Conservation (phyloP, 208 protist species). For the Entamoeba moshkovskii region DNA sequence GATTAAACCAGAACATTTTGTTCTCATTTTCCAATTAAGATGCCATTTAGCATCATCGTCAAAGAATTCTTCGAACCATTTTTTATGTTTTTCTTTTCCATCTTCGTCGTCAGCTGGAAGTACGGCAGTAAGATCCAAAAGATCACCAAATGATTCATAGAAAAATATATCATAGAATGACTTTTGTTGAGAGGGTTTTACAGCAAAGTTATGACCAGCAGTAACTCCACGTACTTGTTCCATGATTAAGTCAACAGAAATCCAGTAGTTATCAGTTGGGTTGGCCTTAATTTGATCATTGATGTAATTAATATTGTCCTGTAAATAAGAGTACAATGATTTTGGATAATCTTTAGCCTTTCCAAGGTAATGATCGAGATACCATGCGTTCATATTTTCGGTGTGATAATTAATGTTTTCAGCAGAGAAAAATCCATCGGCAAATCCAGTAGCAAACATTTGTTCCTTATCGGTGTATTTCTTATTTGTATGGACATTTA, state of each 20-base stretch:
- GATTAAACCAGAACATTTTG: conserved; percentile 2
- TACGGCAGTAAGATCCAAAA: neutral
- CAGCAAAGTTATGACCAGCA: neutral
- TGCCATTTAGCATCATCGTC: neutral
- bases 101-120: neutral
- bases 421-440: neutral
- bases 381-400: neutral
- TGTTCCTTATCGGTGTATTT: neutral
- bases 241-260: neutral
- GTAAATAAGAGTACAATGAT: neutral
- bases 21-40: neutral
- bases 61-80: neutral
- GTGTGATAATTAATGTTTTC: neutral
- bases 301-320: neutral
- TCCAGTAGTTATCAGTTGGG: neutral
- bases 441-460: neutral
- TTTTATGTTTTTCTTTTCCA: neutral
- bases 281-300: neutral
- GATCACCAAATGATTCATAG: neutral
- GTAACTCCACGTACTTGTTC: neutral
- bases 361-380: neutral
- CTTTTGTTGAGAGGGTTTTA: neutral
- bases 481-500: neutral
- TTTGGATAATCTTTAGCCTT: neutral
- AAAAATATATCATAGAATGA: neutral